Evolutionary conservation across 148 eudicot species (phyloP).

Genomic region (Tetragonia tetragonoides): DNA sequence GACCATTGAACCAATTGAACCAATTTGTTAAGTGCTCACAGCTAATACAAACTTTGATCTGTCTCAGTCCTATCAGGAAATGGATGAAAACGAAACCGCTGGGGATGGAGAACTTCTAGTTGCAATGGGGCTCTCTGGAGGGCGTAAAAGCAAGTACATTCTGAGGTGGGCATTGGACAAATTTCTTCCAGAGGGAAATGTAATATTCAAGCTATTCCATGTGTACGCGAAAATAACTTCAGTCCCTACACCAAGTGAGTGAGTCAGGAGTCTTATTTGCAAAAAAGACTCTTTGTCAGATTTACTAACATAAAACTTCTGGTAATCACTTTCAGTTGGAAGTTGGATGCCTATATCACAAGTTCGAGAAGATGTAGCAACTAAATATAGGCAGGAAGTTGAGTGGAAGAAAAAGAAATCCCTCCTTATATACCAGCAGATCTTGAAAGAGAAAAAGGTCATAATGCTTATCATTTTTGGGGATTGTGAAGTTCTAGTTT

Average conservation of each 20-base stretch:
- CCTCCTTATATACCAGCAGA: constrained; percentile 53
- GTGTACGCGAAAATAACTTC: constrained; percentile 57
- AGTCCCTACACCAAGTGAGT: constrained; percentile 88
- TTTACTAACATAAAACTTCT: constrained; percentile 11
- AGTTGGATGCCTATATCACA: constrained; percentile 56
- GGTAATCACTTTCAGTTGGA: constrained; percentile 50
- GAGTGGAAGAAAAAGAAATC: constrained; percentile 61
- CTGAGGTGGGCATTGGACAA: constrained; percentile 75
- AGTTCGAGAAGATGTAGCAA: constrained; percentile 64
- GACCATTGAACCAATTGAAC: too few species aligned
- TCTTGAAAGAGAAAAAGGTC: constrained; percentile 52
- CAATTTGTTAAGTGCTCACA: too few species aligned
- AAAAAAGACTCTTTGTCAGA: background rate
- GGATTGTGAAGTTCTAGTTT: background rate
- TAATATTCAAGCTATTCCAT: constrained; percentile 62
- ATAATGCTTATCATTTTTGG: background rate
- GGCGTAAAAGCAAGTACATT: constrained; percentile 55
- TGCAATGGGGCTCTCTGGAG: constrained; percentile 40
- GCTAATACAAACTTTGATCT: too few species aligned
- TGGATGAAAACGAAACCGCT: constrained; percentile 19
- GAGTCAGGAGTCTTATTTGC: background rate
- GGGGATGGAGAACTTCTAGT: constrained; percentile 8
- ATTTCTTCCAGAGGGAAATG: constrained; percentile 51
- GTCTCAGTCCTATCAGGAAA: background rate
- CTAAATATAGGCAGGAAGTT: constrained; percentile 50